A percentile compares a stretch with the other conserved stretches of the same genome.
Evolutionary conservation across 371 early-diverging fungal species (phyloP).

Genomic region (Apophysomyces elegans): DNA sequence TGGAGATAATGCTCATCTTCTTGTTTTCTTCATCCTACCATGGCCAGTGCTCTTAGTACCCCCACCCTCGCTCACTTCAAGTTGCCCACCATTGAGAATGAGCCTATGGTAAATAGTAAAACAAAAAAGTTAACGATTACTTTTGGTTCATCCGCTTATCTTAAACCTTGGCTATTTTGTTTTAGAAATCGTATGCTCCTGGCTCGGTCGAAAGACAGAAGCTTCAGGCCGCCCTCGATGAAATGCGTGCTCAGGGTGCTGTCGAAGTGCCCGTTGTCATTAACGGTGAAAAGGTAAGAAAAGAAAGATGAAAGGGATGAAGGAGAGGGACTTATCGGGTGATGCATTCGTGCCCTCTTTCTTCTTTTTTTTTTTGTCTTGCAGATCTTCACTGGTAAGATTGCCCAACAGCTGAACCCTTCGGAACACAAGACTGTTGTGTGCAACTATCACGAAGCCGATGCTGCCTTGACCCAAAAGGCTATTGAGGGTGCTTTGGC

Average conservation of each 20-base stretch:
- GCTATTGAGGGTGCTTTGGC: conserved; percentile 92
- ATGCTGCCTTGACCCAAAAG: conserved; percentile 68
- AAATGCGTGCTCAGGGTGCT: conserved; percentile 73
- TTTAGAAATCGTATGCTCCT: conserved; percentile 77
- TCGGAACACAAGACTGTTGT: conserved; percentile 84
- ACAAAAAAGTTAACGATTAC: neutral
- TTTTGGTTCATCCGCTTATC: neutral
- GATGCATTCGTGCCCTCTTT: too few species aligned
- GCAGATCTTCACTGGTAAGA: conserved; percentile 68
- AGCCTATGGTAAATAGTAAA: conserved; percentile 74
- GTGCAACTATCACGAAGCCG: conserved; percentile 87
- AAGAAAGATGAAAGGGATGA: neutral
- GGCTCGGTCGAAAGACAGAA: conserved; percentile 79
- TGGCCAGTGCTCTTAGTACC: conserved; percentile 41
- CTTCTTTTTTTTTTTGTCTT: neutral
- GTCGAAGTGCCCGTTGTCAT: conserved; percentile 85
- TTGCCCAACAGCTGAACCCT: conserved; percentile 79
- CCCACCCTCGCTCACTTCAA: conserved; percentile 73
- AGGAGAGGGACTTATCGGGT: neutral
- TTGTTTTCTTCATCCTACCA: conserved; percentile 6
- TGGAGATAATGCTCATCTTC: neutral
- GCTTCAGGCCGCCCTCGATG: conserved; percentile 79
- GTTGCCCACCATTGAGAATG: conserved; percentile 86
- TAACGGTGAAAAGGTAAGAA: conserved; percentile 81
- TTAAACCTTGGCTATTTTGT: neutral